phyloP scores from a whole-genome alignment of 2,329 filamentous ascomycete species.

The Plenodomus tracheiphilus region DNA sequence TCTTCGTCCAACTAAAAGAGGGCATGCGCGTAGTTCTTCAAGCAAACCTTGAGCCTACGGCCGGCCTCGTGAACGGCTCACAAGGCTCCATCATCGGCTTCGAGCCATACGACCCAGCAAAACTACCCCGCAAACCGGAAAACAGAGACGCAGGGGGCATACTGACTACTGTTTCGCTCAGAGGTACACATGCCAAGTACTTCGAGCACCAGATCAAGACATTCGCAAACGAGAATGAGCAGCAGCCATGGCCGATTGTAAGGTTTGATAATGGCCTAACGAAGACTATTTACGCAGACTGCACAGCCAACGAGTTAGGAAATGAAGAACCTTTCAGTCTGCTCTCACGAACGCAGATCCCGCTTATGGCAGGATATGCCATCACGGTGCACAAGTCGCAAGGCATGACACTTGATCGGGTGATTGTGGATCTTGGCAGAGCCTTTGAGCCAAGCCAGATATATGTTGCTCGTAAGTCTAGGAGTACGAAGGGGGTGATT shows the following conservation, averaged over 20 bases:
- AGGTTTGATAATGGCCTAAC: constrained; percentile 54
- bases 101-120: constrained; percentile 36
- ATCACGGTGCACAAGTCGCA: constrained; percentile 64
- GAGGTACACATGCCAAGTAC: constrained; percentile 46
- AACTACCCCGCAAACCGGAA: constrained; percentile 30
- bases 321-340: constrained; percentile 52
- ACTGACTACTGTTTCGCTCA: constrained; percentile 19
- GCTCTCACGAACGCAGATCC: constrained; percentile 63
- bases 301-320: constrained; percentile 54
- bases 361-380: constrained; percentile 63
- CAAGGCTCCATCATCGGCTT: constrained; percentile 43
- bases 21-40: constrained; percentile 59
- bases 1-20: constrained; percentile 51
- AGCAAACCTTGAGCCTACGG: constrained; percentile 49
- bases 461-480: constrained; percentile 58
- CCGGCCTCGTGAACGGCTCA: constrained; percentile 41
- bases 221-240: constrained; percentile 44
- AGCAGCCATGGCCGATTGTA: constrained; percentile 56
- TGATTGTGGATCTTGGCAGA: constrained; percentile 57
- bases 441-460: constrained; percentile 63
- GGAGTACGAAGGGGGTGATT: not conserved
- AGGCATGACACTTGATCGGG: constrained; percentile 64
- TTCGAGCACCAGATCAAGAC: constrained; percentile 44
- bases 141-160: not conserved
- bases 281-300: constrained; percentile 56